Evolutionary conservation across 2,329 filamentous ascomycete genomes (phyloP), one percentile per base, ranked within the genome.

Genomic region (Magnaporthiopsis poae): DNA sequence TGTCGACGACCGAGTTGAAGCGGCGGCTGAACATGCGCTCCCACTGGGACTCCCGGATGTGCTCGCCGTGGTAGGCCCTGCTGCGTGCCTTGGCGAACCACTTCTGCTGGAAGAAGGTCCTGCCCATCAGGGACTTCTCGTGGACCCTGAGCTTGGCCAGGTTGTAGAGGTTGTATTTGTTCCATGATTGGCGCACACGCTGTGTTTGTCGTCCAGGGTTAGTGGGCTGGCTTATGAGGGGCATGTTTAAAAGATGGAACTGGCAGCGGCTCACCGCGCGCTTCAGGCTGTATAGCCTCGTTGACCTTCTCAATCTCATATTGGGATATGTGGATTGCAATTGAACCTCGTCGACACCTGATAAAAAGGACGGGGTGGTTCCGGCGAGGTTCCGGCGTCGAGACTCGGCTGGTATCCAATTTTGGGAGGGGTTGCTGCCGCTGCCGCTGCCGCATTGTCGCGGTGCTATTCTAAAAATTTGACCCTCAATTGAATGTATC

Each of bases 71-170:
- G 78, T 98, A 99, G 69, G 85, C 88, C 71, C 95, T 88, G 60
- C 91, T 86, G 70, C 88, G 77, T 29, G 92, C 87, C 79, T 99
- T 99, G 73, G 94, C 91, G 1, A 80, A 78, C 94, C 94, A 99
- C 89, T 99, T 99, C 80, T 98, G 94, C 83, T 98, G 94, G 84
- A 96, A 99, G 80, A 95, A 96, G 61, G 93, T 97, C 69, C 80
- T 78, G 70, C 13, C 74, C 39, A 74, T 73, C 69, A 71, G 74
- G 18, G 12, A 36, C 25, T 31, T n/a, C 56, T 60, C 56, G 21
- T 61, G 29, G 56, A 61, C 7, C 35, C 12, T 60, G 21, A 65
- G n/a, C 35, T n/a, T 65, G 67, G 80, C 77, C 70, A 99, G 80
- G 80, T 97, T 97, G 86, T 91, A 99, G 70, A 99, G 84, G 76